Percentiles rank a stretch among this genome's conserved stretches.
These are phyloP conservation scores for Coemansia sp. DNA, from an alignment of 192 early-diverging fungal species.

Conservation along the genomic window DNA sequence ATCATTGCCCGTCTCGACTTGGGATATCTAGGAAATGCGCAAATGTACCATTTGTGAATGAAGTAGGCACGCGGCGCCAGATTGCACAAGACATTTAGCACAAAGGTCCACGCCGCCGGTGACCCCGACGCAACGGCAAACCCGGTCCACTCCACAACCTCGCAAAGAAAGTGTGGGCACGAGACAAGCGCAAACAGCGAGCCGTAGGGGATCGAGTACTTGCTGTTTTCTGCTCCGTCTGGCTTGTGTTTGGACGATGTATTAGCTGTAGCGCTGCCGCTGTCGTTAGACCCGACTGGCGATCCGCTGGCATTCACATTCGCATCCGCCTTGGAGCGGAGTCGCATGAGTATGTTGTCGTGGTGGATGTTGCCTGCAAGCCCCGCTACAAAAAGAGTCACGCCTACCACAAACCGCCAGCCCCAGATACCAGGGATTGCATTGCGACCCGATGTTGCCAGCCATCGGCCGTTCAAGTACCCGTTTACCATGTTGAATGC, in stretches of 20 bases:
- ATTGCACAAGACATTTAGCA: constrained; percentile 31
- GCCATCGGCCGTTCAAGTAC: constrained; percentile 51
- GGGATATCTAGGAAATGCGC: constrained; percentile 43
- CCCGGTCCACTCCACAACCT: constrained; percentile 50
- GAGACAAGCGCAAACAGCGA: constrained; percentile 46
- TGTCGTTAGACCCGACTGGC: not conserved
- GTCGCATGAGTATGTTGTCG: constrained; percentile 33
- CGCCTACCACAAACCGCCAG: constrained; percentile 2
- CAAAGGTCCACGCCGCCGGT: constrained; percentile 51
- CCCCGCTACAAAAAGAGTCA: constrained; percentile 22
- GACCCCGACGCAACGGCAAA: constrained; percentile 39
- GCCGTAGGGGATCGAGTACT: constrained; percentile 38
- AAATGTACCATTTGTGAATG: constrained; percentile 47
- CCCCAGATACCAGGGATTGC: not conserved
- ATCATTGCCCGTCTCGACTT: constrained; percentile 37
- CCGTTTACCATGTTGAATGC: constrained; percentile 52
- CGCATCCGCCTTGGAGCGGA: constrained; percentile 9
- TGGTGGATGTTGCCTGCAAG: constrained; percentile 46
- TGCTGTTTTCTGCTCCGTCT: not conserved
- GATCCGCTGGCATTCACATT: not conserved
- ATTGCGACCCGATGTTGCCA: not conserved
- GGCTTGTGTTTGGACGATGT: not conserved
- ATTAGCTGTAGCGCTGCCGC: not conserved
- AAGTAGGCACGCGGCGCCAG: constrained; percentile 43
- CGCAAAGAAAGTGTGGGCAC: constrained; percentile 55